Evolutionary conservation across 371 early-diverging fungal species (phyloP).

Genomic region (Coemansia sp.): DNA sequence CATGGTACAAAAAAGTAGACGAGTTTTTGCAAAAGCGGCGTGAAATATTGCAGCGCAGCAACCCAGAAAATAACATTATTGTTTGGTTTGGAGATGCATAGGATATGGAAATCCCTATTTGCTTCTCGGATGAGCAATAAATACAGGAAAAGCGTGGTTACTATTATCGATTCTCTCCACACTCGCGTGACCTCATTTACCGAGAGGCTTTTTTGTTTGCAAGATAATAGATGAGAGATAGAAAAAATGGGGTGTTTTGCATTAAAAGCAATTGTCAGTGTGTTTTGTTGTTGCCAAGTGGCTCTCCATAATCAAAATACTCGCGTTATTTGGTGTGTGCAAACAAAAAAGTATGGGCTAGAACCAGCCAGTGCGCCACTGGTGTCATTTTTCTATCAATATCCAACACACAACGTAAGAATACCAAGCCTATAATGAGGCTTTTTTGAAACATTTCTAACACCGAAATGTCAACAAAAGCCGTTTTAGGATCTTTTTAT

Average conservation of each 20-base stretch:
- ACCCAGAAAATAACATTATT: not conserved
- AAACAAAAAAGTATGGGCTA: no score
- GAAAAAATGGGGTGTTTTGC: not conserved
- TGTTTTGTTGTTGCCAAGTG: not conserved
- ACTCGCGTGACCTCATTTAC: constrained; percentile 11
- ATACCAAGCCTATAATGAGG: constrained; percentile 5
- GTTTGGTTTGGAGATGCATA: no score
- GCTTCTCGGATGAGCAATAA: constrained; percentile 9
- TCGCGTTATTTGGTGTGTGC: not conserved
- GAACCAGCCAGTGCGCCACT: not conserved
- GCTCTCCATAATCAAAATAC: not conserved
- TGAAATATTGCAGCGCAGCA: not conserved
- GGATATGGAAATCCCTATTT: not conserved
- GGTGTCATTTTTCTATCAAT: not conserved
- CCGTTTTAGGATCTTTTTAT: not conserved
- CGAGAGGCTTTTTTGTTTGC: constrained; percentile 7
- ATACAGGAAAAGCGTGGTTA: not conserved
- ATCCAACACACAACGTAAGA: not conserved
- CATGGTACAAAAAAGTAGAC: no score
- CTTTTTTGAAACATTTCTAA: not conserved
- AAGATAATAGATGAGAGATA: constrained; percentile 4
- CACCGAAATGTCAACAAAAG: constrained; percentile 2
- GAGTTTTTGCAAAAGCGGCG: not conserved
- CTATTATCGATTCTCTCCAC: constrained; percentile 8
- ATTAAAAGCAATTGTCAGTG: not conserved